phyloP scores from a whole-genome alignment of 2,329 filamentous ascomycete genomes.

The Cladosporium sp. region DNA sequence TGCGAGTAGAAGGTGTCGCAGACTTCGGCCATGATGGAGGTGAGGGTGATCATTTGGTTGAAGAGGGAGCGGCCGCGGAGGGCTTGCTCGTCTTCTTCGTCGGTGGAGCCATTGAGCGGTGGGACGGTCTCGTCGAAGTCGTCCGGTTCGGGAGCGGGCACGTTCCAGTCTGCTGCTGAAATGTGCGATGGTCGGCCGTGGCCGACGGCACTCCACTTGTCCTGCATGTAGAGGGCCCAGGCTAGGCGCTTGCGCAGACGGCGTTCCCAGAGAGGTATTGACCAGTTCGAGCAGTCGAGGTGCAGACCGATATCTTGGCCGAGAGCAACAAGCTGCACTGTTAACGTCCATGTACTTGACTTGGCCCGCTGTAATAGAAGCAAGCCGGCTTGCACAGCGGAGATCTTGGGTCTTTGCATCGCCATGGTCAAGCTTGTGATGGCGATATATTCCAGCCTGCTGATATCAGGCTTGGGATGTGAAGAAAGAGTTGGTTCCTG shows the following conservation, averaged over 20 bases:
- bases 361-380: slow-evolving; percentile 74
- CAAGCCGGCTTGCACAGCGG: slow-evolving; percentile 75
- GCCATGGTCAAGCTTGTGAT: slow-evolving; percentile 72
- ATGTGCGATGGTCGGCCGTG: slow-evolving; percentile 84
- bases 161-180: slow-evolving; percentile 72
- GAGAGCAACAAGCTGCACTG: slow-evolving; percentile 82
- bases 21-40: slow-evolving; percentile 75
- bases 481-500: slow-evolving; percentile 67
- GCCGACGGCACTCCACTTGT: slow-evolving; percentile 86
- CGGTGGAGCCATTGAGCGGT: slow-evolving; percentile 35
- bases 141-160: slow-evolving; percentile 63
- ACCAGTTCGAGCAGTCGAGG: slow-evolving; percentile 83
- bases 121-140: slow-evolving; percentile 73
- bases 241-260: slow-evolving; percentile 81
- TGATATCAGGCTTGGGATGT: slow-evolving; percentile 69
- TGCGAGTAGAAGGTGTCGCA: slow-evolving; percentile 82
- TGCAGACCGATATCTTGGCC: slow-evolving; percentile 87
- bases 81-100: slow-evolving; percentile 63
- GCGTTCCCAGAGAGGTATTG: slow-evolving; percentile 84
- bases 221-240: slow-evolving; percentile 92
- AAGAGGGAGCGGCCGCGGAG: slow-evolving; percentile 72
- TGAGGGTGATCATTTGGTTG: slow-evolving; percentile 73
- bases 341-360: slow-evolving; percentile 79
- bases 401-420: slow-evolving; percentile 79
- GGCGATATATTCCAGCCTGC: slow-evolving; percentile 71